Conservation (phyloP, 495 filamentous ascomycete species). For the Podospora pseudocomata region DNA sequence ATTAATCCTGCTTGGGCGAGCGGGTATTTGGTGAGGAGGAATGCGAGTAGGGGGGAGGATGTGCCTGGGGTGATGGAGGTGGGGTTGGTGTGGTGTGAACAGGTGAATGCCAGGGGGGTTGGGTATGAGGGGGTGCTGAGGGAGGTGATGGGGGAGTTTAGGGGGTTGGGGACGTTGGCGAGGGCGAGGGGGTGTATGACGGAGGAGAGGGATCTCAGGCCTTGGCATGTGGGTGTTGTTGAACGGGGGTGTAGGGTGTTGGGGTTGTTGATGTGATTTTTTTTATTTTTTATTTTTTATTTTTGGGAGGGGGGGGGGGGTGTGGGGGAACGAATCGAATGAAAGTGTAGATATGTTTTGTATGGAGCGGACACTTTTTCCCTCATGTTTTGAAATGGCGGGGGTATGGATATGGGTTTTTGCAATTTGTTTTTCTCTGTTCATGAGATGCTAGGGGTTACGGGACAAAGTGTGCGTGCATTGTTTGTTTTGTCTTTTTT, state of each 20-base stretch:
- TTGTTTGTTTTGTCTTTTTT: background rate
- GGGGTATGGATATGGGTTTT: no score
- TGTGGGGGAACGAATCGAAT: no score
- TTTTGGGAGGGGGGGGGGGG: no score
- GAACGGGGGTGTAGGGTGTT: conserved; percentile 60
- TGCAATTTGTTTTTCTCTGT: no score
- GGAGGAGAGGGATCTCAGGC: conserved; percentile 60
- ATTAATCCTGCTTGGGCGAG: conserved; percentile 62
- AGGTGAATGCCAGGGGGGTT: conserved; percentile 28
- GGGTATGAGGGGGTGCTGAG: conserved; percentile 59
- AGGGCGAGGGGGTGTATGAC: conserved; percentile 63
- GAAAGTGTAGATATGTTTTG: no score
- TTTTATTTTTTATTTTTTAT: background rate
- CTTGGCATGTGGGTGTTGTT: conserved; percentile 84
- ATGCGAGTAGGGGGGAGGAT: conserved; percentile 57
- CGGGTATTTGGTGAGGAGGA: conserved; percentile 75
- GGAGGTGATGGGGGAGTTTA: conserved; percentile 72
- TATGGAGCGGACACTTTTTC: no score
- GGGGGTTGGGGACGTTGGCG: conserved; percentile 70
- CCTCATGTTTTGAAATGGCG: no score
- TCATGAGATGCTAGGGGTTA: no score
- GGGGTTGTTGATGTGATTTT: conserved; percentile 51
- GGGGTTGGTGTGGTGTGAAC: conserved; percentile 59
- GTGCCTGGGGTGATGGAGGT: conserved; percentile 61
- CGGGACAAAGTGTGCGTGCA: background rate